These are phyloP conservation scores for Clarkia xantiana DNA, from an alignment of 345 rosid species.

Conservation along the genomic window DNA sequence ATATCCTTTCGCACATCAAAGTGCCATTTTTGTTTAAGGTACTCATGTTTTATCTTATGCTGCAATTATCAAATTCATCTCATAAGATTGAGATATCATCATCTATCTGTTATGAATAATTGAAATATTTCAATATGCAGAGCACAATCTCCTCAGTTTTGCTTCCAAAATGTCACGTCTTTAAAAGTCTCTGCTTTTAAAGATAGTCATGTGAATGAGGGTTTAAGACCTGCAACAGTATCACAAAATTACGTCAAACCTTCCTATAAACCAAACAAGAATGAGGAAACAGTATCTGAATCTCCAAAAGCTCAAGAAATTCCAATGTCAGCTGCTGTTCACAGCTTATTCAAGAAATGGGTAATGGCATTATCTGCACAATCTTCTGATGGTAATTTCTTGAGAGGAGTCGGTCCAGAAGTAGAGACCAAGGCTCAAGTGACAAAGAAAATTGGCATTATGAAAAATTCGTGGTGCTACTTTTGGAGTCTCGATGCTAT, in stretches of 20 bases:
- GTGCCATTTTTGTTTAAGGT: constrained; percentile 34
- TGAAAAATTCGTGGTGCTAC: constrained; percentile 32
- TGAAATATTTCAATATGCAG: constrained; percentile 22
- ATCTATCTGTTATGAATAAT: neutral
- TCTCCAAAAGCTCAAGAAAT: constrained; percentile 47
- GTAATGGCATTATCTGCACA: constrained; percentile 39
- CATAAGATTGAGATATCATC: no score
- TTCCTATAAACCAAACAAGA: constrained; percentile 54
- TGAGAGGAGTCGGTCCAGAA: constrained; percentile 36
- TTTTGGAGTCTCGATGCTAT: constrained; percentile 59
- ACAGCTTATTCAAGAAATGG: constrained; percentile 73
- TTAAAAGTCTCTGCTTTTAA: constrained; percentile 63
- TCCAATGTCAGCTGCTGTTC: constrained; percentile 63
- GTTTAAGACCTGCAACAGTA: constrained; percentile 36
- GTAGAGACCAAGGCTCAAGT: constrained; percentile 17
- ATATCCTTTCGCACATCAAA: constrained; percentile 9
- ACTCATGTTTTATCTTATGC: neutral
- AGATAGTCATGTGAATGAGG: constrained; percentile 49
- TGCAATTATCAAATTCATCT: no score
- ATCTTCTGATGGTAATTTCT: constrained; percentile 23
- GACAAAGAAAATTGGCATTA: constrained; percentile 19
- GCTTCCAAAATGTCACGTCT: constrained; percentile 35
- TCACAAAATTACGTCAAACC: constrained; percentile 43
- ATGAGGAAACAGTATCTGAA: constrained; percentile 34
- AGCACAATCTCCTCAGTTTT: constrained; percentile 31